Conservation (phyloP, 2,329 filamentous ascomycete genomes). For the Pseudopyrenochaeta lycopersici region DNA sequence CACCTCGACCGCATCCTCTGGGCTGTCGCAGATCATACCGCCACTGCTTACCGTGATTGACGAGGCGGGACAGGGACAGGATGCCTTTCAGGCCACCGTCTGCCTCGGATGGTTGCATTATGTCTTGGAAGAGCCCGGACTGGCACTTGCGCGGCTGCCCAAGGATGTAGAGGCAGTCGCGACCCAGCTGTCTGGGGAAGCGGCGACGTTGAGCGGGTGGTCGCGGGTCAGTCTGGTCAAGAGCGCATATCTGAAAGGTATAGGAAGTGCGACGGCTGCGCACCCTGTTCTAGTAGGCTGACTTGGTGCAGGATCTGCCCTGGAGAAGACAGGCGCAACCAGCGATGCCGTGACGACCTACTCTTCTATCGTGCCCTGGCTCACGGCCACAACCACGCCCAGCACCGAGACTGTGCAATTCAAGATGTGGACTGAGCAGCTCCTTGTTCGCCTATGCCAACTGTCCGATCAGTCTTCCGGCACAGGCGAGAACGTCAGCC, state of each 20-base stretch:
- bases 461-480: slow-evolving; percentile 68
- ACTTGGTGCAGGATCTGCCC: slow-evolving; percentile 53
- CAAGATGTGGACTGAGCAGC: slow-evolving; percentile 79
- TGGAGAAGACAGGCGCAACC: slow-evolving; percentile 52
- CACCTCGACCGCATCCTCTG: slow-evolving; percentile 46
- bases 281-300: slow-evolving; percentile 7
- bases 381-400: slow-evolving; percentile 65
- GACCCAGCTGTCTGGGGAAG: slow-evolving; percentile 27
- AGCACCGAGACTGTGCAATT: slow-evolving; percentile 64
- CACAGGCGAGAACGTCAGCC: slow-evolving; percentile 36
- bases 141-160: slow-evolving; percentile 70
- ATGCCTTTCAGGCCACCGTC: slow-evolving; percentile 78
- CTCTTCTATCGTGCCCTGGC: slow-evolving; percentile 70
- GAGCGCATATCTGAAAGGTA: slow-evolving; percentile 79
- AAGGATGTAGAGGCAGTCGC: slow-evolving; percentile 60
- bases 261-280: slow-evolving; percentile 38
- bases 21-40: slow-evolving; percentile 49
- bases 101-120: slow-evolving; percentile 89
- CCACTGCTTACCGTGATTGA: slow-evolving; percentile 52
- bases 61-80: slow-evolving; percentile 57
- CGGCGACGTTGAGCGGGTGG: slow-evolving; percentile 71
- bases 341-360: slow-evolving; percentile 73
- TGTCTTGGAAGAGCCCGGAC: slow-evolving; percentile 73
- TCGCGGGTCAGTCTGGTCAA: slow-evolving; percentile 84
- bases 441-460: slow-evolving; percentile 78